These are phyloP conservation scores for Jimgerdemannia lactiflua DNA, from an alignment of 192 early-diverging fungal species.

Conservation along the genomic window DNA sequence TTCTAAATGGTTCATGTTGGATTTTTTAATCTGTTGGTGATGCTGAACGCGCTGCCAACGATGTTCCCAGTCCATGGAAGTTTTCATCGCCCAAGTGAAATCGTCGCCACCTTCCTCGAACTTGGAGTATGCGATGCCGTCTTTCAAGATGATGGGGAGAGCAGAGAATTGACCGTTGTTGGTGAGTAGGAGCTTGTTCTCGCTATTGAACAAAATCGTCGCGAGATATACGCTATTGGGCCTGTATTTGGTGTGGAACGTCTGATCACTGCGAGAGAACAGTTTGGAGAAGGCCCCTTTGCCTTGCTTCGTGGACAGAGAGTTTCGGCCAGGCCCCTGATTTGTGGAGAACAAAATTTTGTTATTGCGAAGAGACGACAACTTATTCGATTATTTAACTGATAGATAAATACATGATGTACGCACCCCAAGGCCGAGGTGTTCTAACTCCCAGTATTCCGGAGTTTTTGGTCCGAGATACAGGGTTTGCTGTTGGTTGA, in stretches of 20 bases:
- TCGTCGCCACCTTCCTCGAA: constrained; percentile 23
- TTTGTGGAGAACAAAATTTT: neutral
- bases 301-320: neutral
- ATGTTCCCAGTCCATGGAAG: constrained; percentile 31
- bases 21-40: neutral
- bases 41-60: neutral
- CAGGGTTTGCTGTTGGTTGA: neutral
- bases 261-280: neutral
- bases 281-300: neutral
- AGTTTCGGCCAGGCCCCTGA: constrained; percentile 2
- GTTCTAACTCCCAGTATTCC: neutral
- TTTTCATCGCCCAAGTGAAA: constrained; percentile 25
- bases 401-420: no score
- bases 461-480: neutral
- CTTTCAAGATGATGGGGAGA: constrained; percentile 9
- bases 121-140: constrained; percentile 12
- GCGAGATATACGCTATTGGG: constrained; percentile 10
- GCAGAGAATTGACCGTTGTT: constrained; percentile 1
- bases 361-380: neutral
- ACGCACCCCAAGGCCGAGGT: neutral
- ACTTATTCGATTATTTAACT: neutral
- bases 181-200: constrained; percentile 4
- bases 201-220: constrained; percentile 9
- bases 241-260: constrained; percentile 2
- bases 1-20: neutral